Evolutionary conservation across 495 filamentous ascomycete species (phyloP).

Genomic region (Symbiotaphrina buchneri): DNA sequence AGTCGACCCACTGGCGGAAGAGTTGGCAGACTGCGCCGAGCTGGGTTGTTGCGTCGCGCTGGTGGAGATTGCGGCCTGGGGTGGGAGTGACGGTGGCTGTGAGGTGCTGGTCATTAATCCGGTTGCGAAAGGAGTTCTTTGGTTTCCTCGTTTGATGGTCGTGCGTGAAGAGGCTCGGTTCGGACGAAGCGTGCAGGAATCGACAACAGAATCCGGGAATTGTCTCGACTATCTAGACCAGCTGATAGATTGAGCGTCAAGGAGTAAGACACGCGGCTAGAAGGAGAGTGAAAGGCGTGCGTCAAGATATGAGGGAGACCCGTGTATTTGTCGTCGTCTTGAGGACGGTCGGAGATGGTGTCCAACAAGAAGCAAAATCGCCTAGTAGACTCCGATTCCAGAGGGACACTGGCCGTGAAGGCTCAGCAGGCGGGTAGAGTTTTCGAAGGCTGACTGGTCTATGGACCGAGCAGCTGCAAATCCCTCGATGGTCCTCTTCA

Average conservation of each 20-base stretch:
- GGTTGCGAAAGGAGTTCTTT: neutral
- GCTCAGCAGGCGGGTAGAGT: neutral
- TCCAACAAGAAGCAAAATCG: neutral
- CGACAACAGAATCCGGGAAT: constrained; percentile 3
- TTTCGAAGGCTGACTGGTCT: neutral
- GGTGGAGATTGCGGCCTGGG: constrained; percentile 22
- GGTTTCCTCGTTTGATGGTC: constrained; percentile 4
- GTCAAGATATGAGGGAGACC: neutral
- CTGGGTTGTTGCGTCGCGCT: constrained; percentile 31
- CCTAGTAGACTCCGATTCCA: neutral
- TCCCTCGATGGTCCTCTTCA: constrained; percentile 2
- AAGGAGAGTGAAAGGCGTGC: constrained; percentile 3
- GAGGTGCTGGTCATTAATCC: constrained; percentile 5
- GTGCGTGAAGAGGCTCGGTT: constrained; percentile 2
- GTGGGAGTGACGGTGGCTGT: constrained; percentile 5
- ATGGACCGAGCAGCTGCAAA: neutral
- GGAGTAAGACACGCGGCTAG: constrained; percentile 2
- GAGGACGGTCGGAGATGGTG: neutral
- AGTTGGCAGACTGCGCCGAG: constrained; percentile 22
- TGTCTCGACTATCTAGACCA: constrained; percentile 24
- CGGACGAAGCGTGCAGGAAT: constrained; percentile 4
- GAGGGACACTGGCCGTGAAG: constrained; percentile 1
- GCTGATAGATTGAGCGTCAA: constrained; percentile 1
- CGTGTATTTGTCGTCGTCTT: too few relatives aligned
- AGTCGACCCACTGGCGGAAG: constrained; percentile 37